Percentiles rank a stretch among this genome's conserved stretches.
Evolutionary conservation across 306 rosid species (phyloP).

Genomic region (Glycine tomentella): DNA sequence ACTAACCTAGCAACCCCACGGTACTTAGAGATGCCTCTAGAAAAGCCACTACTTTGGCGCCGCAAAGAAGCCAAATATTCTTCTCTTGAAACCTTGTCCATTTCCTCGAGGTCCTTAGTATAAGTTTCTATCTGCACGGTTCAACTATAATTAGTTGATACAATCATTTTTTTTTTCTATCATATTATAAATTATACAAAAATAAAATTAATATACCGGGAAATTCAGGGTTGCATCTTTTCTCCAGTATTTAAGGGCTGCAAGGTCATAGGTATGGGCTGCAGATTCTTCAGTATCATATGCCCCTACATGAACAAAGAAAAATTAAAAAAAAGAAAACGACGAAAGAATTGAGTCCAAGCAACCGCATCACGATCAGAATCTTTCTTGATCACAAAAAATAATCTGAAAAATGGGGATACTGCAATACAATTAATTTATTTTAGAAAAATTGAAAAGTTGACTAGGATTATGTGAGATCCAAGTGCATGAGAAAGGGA

Average conservation of each 20-base stretch:
- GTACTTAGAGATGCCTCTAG: slow-evolving; percentile 92
- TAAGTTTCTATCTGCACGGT: slow-evolving; percentile 68
- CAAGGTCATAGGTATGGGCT: slow-evolving; percentile 92
- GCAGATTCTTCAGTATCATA: slow-evolving; percentile 91
- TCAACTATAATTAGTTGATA: neutral
- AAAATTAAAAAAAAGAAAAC: neutral
- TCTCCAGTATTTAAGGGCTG: slow-evolving; percentile 97
- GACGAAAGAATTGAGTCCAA: neutral
- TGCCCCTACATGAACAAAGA: slow-evolving; percentile 60
- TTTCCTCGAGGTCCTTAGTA: slow-evolving; percentile 72
- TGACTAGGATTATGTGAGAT: slow-evolving; percentile 43
- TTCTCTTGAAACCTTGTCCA: slow-evolving; percentile 69
- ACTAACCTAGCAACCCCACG: slow-evolving; percentile 92
- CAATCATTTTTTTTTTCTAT: no score
- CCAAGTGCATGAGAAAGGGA: slow-evolving; percentile 35
- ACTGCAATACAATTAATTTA: neutral
- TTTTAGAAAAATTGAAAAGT: slow-evolving; percentile 12
- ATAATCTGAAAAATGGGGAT: neutral
- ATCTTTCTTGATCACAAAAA: slow-evolving; percentile 18
- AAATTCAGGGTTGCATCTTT: slow-evolving; percentile 75
- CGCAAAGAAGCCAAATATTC: slow-evolving; percentile 86
- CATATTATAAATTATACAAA: neutral
- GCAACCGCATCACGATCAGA: slow-evolving; percentile 38
- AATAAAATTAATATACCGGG: slow-evolving; percentile 57
- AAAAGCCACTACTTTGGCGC: slow-evolving; percentile 84